Percentiles rank a stretch among this genome's conserved stretches.
These are phyloP conservation scores for Pseudogymnoascus sp. DNA, from an alignment of 2,329 filamentous ascomycete species.

Conservation along the genomic window DNA sequence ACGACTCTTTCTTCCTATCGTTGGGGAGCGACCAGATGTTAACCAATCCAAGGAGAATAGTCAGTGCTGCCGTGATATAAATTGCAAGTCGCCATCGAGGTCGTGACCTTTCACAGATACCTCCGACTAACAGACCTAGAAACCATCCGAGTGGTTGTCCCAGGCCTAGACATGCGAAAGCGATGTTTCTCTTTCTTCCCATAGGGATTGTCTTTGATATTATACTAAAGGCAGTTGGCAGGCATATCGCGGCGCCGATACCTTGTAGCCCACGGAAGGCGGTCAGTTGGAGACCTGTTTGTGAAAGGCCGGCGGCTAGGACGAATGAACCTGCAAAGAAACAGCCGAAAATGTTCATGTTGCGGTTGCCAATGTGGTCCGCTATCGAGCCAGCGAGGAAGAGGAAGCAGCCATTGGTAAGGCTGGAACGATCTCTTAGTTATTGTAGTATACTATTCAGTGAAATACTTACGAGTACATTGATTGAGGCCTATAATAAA, in stretches of 20 bases:
- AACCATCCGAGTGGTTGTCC: conserved; percentile 4
- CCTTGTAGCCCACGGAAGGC: not conserved
- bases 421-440: not conserved
- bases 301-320: not conserved
- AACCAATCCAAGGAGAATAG: not conserved
- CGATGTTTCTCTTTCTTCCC: not conserved
- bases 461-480: not conserved
- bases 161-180: conserved; percentile 2
- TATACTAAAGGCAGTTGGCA: not conserved
- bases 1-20: not conserved
- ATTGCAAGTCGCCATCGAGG: not conserved
- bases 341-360: conserved; percentile 5
- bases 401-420: conserved; percentile 8
- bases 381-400: conserved; percentile 3
- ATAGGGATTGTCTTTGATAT: not conserved
- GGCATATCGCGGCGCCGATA: not conserved
- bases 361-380: conserved; percentile 7
- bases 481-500: not conserved
- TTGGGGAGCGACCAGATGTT: not conserved
- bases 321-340: not conserved
- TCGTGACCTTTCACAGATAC: not conserved
- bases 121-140: not conserved
- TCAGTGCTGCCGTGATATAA: not conserved
- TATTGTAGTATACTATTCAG: not conserved
- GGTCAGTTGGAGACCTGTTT: not conserved